Evolutionary conservation across 83 land plant genomes (phyloP), one percentile per base, ranked within the genome.

Genomic region (Picea abies): DNA sequence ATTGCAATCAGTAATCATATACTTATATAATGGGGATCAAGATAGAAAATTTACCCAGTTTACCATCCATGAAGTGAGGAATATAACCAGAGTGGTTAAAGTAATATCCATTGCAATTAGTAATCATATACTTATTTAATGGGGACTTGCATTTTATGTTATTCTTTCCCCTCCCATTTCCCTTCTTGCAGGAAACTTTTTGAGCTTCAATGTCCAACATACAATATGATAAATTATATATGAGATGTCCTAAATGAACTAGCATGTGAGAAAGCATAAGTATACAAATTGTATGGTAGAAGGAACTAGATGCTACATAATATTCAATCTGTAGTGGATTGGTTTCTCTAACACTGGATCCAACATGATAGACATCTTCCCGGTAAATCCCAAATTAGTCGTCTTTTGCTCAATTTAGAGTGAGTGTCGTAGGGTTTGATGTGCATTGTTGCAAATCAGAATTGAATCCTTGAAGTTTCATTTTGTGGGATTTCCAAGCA

Each of bases 371-470:
- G 5, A 16, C 44, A 9, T 35, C 32, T 32, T 69, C 41, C 1
- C 8, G 19, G 73, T 19, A 4, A 69, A 69, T 4, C 37, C 17
- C 41, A 69, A 35, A 69, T 69, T 69, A 20, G 73, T 69, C 9
- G 2, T 19, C 39, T 5, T 69, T 32, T 69, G 73, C 73, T 35
- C 44, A 69, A 32, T 69, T 69, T 35, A 15, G 8, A 32, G n/a
- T 32, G 7, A 69, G 4, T 35, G 1, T 5, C 8, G 4, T 35
- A 69, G 44, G 73, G 73, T 35, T 69, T 32, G 44, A 69, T 69
- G n/a, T 69, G 19, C 44, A 69, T 69, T 69, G 73, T 69, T 7
- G 73, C 37, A 39, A 32, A 69, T 69, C 44, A 20, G 73, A 69
- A 69, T 69, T 69, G 73, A 69, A 69, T 15, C 44, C 19, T 35